Conservation (phyloP, 371 early-diverging fungal species). For the Haplosporangium sp. region DNA sequence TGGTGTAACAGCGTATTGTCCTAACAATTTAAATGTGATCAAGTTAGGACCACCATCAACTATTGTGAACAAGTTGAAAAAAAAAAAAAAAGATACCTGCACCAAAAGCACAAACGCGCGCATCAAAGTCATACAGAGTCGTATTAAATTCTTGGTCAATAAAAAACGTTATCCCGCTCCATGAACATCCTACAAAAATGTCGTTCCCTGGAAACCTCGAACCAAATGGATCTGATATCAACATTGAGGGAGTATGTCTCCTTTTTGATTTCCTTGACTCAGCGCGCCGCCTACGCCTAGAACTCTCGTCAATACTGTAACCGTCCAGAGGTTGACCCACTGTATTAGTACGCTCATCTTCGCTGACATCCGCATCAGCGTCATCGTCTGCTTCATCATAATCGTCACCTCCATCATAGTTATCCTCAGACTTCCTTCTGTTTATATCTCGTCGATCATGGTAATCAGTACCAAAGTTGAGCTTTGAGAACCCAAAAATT, state of each 20-base stretch:
- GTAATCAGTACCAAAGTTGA: slow-evolving; percentile 57
- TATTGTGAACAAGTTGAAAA: neutral
- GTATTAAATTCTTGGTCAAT: slow-evolving; percentile 76
- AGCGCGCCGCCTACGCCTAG: neutral
- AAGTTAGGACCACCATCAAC: neutral
- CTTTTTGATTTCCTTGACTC: slow-evolving; percentile 11
- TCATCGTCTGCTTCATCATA: slow-evolving; percentile 32
- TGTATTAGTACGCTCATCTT: slow-evolving; percentile 15
- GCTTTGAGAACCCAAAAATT: slow-evolving; percentile 68
- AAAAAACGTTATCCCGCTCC: slow-evolving; percentile 84
- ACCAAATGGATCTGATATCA: slow-evolving; percentile 47
- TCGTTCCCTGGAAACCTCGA: slow-evolving; percentile 62
- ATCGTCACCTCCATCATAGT: slow-evolving; percentile 28
- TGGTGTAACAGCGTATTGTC: slow-evolving; percentile 74
- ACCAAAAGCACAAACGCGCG: slow-evolving; percentile 83
- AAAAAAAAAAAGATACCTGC: slow-evolving; percentile 61
- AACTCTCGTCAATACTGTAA: neutral
- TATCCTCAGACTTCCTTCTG: slow-evolving; percentile 19
- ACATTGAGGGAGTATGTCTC: slow-evolving; percentile 17
- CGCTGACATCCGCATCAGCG: slow-evolving; percentile 11
- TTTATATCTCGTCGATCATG: slow-evolving; percentile 1
- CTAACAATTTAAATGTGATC: slow-evolving; percentile 28
- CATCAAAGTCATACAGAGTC: slow-evolving; percentile 83
- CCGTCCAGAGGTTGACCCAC: slow-evolving; percentile 12
- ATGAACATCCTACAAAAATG: slow-evolving; percentile 83